Evolutionary conservation across 2,329 filamentous ascomycete genomes (phyloP).

Genomic region (Epichloe typhina): DNA sequence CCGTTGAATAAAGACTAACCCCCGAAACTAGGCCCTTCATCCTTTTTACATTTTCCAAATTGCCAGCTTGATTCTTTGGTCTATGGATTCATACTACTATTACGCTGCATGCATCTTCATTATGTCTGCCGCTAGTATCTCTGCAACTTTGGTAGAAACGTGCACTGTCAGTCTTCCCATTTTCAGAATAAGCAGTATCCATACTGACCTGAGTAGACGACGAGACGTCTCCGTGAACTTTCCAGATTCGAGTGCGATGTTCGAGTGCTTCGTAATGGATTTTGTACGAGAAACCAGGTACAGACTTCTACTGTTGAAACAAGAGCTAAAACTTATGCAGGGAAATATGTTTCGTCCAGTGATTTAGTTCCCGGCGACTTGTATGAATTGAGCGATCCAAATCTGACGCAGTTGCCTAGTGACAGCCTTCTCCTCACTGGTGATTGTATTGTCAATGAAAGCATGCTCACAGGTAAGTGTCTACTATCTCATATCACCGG

Average conservation of each 20-base stretch:
- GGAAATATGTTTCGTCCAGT: conserved; percentile 72
- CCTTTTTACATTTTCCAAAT: conserved; percentile 98
- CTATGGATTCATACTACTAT: conserved; percentile 92
- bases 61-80: conserved; percentile 88
- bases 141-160: conserved; percentile 80
- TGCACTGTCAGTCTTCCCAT: conserved; percentile 45
- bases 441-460: conserved; percentile 97
- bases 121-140: conserved; percentile 88
- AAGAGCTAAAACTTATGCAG: conserved; percentile 21
- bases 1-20: background rate
- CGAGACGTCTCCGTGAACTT: conserved; percentile 80
- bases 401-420: conserved; percentile 74
- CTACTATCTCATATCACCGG: conserved; percentile 7
- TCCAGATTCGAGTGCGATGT: conserved; percentile 93
- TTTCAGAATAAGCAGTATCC: background rate
- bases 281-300: conserved; percentile 46
- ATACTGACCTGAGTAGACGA: conserved; percentile 45
- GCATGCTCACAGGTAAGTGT: conserved; percentile 68
- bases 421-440: conserved; percentile 85
- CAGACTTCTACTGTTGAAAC: background rate
- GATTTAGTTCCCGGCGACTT: conserved; percentile 92
- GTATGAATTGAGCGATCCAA: conserved; percentile 92
- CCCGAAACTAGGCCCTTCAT: conserved; percentile 57
- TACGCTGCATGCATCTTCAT: conserved; percentile 91
- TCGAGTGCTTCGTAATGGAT: conserved; percentile 82